Evolutionary conservation across 768 basidiomycete genomes (phyloP).

Genomic region (Dictyophora rubrovolvata): DNA sequence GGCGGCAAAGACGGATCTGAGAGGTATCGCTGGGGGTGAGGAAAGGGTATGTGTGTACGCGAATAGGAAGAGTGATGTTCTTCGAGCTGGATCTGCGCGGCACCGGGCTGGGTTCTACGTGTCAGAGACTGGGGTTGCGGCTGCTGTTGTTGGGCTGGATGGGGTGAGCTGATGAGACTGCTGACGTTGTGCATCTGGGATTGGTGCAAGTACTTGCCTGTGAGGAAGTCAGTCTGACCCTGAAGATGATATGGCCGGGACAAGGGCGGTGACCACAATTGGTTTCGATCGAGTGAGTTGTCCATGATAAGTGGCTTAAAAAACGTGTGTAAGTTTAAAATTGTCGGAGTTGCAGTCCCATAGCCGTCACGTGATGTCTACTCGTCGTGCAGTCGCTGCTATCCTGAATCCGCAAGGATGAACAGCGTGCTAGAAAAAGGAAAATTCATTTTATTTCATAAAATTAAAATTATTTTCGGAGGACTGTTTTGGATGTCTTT

Average conservation of each 20-base stretch:
- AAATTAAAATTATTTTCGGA: not conserved
- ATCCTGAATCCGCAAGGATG: conserved; percentile 67
- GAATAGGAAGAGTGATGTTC: conserved; percentile 7
- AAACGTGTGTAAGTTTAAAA: not conserved
- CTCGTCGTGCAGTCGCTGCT: conserved; percentile 68
- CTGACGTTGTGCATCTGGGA: not conserved
- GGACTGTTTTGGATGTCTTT: not conserved
- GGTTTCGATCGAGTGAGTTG: conserved; percentile 10
- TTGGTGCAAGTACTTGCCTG: conserved; percentile 5
- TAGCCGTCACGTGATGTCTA: conserved; percentile 17
- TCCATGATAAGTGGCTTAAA: conserved; percentile 5
- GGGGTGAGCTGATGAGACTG: conserved; percentile 1
- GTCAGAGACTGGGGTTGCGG: not conserved
- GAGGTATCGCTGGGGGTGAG: not conserved
- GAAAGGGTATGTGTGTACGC: conserved; percentile 5
- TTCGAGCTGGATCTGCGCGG: conserved; percentile 7
- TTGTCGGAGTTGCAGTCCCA: not conserved
- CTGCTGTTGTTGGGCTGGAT: not conserved
- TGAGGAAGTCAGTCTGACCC: conserved; percentile 8
- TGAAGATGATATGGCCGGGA: conserved; percentile 8
- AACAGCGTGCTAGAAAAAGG: conserved; percentile 49
- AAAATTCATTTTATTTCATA: conserved; percentile 11
- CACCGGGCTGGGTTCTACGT: conserved; percentile 3
- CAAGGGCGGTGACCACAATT: conserved; percentile 9
- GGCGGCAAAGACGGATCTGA: not conserved